Base-by-base conservation (phyloP, 805 yeast genomes). In the Candida ascalaphidarum region DNA sequence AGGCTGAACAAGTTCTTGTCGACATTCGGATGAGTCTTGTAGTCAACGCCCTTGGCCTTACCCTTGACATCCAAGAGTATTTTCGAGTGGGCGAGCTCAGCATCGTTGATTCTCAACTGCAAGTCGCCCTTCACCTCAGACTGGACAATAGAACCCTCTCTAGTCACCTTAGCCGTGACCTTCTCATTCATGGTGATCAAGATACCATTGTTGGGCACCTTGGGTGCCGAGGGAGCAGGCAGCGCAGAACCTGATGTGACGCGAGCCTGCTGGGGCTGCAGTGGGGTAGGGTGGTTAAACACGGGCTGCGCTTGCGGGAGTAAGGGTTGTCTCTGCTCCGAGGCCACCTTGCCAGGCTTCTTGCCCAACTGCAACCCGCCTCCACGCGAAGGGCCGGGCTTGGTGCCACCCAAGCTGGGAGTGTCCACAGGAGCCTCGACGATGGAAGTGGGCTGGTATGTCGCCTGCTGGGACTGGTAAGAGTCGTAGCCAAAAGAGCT, bases 1-100 rank as follows among this genome's bases (percentile, higher is more conserved):
- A 68, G 50, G 25, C 69, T 65, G 54, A 89, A 92, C 46, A 73
- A 55, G 23, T 60, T 61, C 47, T 82, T 79, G 59, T 92, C 96
- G 40, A 92, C 94, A 51, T 89, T 88, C 38, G 98, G 98, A 63
- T 92, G 96, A 11, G 97, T 86, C 56, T 88, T 88, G 64, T 73
- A 92, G 48, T 80, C 86, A 25, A 76, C 62, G 38, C 61, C 74
- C 21, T 64, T 54, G 11, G 68, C 56, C 23, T 62, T 57, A 14
- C 57, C 63, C 23, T 76, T 65, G 27, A 35, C 41, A 23, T 61
- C 53, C 39, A 88, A 60, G 36, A 70, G 48, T 34, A 92, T 67
- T 48, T 71, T 73, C 31, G 85, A 71, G 41, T 69, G 71, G 10
- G 94, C 76, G 39, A 78, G 65, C 22, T 67, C 71, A n/a, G 81